phyloP scores from a whole-genome alignment of 345 rosid genomes.

The Ceriops tagal region DNA sequence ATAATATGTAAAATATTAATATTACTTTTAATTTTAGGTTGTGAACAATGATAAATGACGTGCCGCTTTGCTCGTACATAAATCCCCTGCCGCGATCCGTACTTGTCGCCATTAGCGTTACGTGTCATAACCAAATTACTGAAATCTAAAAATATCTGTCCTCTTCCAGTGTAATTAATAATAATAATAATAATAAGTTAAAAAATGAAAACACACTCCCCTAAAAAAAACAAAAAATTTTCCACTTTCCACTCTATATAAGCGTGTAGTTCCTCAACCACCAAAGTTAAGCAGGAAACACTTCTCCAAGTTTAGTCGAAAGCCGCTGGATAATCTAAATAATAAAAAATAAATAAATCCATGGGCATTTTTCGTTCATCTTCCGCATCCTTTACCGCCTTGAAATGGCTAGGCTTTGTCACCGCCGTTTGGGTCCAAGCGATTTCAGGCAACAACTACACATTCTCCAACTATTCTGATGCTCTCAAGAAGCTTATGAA shows the following conservation, averaged over 20 bases:
- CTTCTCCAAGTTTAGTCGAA: background rate
- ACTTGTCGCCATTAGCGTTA: background rate
- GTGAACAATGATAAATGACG: too few relatives aligned
- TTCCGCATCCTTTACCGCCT: constrained; percentile 25
- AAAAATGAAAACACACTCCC: background rate
- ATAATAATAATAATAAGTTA: too few relatives aligned
- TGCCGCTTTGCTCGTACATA: too few relatives aligned
- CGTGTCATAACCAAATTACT: background rate
- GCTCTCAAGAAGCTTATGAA: constrained; percentile 81
- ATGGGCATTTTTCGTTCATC: constrained; percentile 28
- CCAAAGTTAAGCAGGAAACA: too few relatives aligned
- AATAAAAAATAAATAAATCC: background rate
- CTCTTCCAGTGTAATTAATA: too few relatives aligned
- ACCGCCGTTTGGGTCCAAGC: constrained; percentile 95
- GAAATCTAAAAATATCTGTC: background rate
- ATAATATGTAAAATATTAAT: too few relatives aligned
- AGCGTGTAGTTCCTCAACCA: background rate
- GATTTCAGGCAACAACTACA: constrained; percentile 91
- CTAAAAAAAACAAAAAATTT: background rate
- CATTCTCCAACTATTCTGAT: constrained; percentile 86
- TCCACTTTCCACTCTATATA: background rate
- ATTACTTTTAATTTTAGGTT: too few relatives aligned
- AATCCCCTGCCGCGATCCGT: background rate
- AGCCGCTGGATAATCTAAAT: too few relatives aligned
- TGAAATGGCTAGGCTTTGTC: constrained; percentile 90